Percentiles rank a stretch among this genome's conserved stretches.
phyloP scores from a whole-genome alignment of 257 asterid species.

The Schizonepeta tenuifolia region DNA sequence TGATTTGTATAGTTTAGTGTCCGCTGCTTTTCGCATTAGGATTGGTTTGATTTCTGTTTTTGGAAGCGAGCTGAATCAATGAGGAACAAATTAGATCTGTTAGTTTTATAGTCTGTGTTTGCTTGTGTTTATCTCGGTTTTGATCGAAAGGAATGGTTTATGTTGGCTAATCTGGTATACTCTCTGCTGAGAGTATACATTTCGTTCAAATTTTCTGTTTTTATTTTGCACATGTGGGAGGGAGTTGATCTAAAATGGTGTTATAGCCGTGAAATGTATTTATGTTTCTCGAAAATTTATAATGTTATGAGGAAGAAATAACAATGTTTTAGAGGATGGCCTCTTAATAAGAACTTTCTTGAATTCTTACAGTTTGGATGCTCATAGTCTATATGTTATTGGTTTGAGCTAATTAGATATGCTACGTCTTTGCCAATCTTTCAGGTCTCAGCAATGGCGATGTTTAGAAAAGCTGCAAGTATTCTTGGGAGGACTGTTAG shows the following conservation, averaged over 20 bases:
- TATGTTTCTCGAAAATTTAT: not conserved
- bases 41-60: conserved; percentile 11
- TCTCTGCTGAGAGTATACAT: not conserved
- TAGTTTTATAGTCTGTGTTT: not conserved
- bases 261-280: not conserved
- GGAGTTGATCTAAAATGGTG: not conserved
- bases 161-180: not conserved
- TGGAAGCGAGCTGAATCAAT: not conserved
- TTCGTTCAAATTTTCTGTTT: not conserved
- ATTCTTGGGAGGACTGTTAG: conserved; percentile 51
- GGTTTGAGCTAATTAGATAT: not conserved
- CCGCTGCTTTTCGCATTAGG: conserved; percentile 9
- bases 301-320: not conserved
- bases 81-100: not conserved
- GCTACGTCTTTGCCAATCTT: not conserved
- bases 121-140: not conserved
- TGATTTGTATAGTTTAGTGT: not conserved
- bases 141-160: not conserved
- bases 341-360: not conserved
- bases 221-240: not conserved
- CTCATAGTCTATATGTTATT: not conserved
- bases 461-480: conserved; percentile 68
- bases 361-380: not conserved
- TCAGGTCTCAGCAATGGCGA: conserved; percentile 62
- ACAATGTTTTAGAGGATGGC: not conserved